A percentile compares a stretch with the other conserved stretches of the same genome.
phyloP scores from a whole-genome alignment of 352 stramenopile genomes.

The Thalassiosira hispida region DNA sequence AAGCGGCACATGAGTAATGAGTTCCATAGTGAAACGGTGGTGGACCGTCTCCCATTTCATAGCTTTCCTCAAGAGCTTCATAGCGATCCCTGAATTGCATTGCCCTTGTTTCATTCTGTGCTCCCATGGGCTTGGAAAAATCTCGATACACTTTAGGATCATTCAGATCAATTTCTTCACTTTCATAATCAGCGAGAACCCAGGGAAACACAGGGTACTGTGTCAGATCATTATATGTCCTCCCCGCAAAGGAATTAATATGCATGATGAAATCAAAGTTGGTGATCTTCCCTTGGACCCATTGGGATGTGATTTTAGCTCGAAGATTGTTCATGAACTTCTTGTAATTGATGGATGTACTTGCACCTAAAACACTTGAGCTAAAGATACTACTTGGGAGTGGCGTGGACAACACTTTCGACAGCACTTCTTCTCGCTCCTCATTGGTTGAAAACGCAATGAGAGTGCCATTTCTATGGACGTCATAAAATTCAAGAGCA shows the following conservation, averaged over 20 bases:
- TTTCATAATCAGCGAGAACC: constrained; percentile 97
- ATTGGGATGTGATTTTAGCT: constrained; percentile 88
- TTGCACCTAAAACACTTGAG: constrained; percentile 53
- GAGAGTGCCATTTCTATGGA: constrained; percentile 82
- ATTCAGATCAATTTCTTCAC: constrained; percentile 92
- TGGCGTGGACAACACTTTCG: constrained; percentile 73
- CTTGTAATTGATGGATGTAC: constrained; percentile 83
- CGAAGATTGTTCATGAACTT: constrained; percentile 86
- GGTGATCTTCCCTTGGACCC: constrained; percentile 88
- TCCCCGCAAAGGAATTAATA: constrained; percentile 93
- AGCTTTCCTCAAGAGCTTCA: constrained; percentile 87
- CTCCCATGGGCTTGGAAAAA: constrained; percentile 97
- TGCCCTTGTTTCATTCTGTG: constrained; percentile 88
- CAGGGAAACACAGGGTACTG: constrained; percentile 99
- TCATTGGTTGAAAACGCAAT: constrained; percentile 81
- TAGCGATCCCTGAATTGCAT: constrained; percentile 94
- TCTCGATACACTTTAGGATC: constrained; percentile 93
- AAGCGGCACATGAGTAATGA: constrained; percentile 94
- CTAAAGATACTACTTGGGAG: constrained; percentile 86
- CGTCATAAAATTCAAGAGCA: constrained; percentile 87
- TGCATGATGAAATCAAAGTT: constrained; percentile 98
- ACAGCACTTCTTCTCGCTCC: constrained; percentile 82
- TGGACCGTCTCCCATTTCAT: constrained; percentile 86
- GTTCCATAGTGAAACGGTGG: constrained; percentile 99
- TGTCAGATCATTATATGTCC: constrained; percentile 92